These are phyloP conservation scores for Dipteronia dyeriana DNA, from an alignment of 345 rosid species.

Conservation along the genomic window DNA sequence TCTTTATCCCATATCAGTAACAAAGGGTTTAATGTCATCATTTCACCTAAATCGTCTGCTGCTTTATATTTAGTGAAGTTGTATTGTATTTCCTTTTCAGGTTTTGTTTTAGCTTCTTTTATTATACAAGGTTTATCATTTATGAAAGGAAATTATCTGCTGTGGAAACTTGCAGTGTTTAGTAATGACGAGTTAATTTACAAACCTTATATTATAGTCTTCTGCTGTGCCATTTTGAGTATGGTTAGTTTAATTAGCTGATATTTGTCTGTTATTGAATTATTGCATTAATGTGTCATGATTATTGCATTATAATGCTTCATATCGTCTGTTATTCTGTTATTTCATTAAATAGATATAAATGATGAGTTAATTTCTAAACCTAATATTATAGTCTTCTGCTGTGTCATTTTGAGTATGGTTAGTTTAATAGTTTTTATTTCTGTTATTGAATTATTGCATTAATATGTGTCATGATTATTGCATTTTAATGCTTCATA, in stretches of 20 bases:
- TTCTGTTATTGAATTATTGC: not conserved
- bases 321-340: not conserved
- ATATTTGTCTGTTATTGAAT: not conserved
- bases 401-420: not conserved
- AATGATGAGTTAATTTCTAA: not conserved
- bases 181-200: not conserved
- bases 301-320: not conserved
- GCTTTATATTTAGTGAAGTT: not conserved
- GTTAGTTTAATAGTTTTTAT: not conserved
- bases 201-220: not conserved
- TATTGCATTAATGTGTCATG: not conserved
- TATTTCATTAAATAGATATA: constrained; percentile 5
- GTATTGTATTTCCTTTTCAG: not conserved
- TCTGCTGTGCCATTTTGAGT: not conserved
- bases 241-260: not conserved
- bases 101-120: not conserved
- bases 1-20: not conserved
- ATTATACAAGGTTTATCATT: not conserved
- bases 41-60: not conserved
- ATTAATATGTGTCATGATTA: not conserved
- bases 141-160: not conserved
- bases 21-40: not conserved
- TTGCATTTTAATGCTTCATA: not conserved
- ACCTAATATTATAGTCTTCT: not conserved
- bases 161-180: not conserved